Evolutionary conservation across 768 basidiomycete genomes (phyloP).

Genomic region (Filobasidium floriforme): DNA sequence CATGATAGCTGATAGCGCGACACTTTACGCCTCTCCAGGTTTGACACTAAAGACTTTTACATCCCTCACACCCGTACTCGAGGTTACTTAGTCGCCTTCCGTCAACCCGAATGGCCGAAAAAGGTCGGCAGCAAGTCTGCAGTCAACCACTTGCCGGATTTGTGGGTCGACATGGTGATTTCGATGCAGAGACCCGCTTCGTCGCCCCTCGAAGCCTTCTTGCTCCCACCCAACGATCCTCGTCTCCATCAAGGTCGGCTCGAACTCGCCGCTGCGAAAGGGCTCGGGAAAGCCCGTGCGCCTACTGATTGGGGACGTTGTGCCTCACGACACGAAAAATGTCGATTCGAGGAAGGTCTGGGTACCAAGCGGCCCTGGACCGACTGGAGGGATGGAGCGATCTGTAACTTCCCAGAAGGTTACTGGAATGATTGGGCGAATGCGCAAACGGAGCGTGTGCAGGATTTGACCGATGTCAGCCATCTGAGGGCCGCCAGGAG

Average conservation of each 20-base stretch:
- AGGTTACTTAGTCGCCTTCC: slow-evolving; percentile 46
- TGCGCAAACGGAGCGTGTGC: slow-evolving; percentile 88
- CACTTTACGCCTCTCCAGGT: slow-evolving; percentile 21
- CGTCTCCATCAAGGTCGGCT: slow-evolving; percentile 83
- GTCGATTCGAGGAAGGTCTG: slow-evolving; percentile 71
- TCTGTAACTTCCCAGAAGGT: slow-evolving; percentile 76
- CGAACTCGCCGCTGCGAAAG: slow-evolving; percentile 53
- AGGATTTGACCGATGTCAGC: slow-evolving; percentile 91
- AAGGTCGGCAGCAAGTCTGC: slow-evolving; percentile 47
- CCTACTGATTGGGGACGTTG: slow-evolving; percentile 75
- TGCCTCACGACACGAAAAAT: slow-evolving; percentile 82
- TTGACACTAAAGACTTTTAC: slow-evolving; percentile 64
- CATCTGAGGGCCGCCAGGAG: slow-evolving; percentile 69
- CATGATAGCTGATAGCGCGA: background rate
- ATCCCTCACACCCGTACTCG: slow-evolving; percentile 91
- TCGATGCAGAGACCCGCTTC: slow-evolving; percentile 71
- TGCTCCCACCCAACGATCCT: slow-evolving; percentile 83
- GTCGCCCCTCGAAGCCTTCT: slow-evolving; percentile 79
- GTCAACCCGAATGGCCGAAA: slow-evolving; percentile 24
- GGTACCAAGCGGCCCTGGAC: slow-evolving; percentile 80
- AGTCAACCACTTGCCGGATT: slow-evolving; percentile 50
- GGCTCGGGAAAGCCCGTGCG: slow-evolving; percentile 27
- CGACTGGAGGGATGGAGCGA: slow-evolving; percentile 81
- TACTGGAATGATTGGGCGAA: slow-evolving; percentile 91
- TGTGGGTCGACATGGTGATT: slow-evolving; percentile 60